phyloP scores from a whole-genome alignment of 305 asterid genomes.

The Fraxinus angustifolia region DNA sequence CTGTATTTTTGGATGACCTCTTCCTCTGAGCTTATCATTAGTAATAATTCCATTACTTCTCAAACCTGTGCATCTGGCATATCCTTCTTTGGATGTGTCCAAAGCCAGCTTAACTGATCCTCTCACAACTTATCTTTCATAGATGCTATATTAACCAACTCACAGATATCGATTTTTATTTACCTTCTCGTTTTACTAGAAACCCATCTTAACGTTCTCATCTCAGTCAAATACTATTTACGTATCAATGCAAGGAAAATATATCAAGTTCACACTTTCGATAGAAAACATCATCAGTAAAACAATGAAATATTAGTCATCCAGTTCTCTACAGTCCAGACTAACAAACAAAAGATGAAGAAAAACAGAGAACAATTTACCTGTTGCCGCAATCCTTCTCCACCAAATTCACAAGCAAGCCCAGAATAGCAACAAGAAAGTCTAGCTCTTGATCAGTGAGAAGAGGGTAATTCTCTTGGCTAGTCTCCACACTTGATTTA shows the following conservation, averaged over 20 bases:
- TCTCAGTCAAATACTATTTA: background rate
- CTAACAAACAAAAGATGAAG: background rate
- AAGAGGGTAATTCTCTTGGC: conserved; percentile 30
- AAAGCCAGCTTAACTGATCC: background rate
- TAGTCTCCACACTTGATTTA: conserved; percentile 37
- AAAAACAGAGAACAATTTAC: conserved; percentile 30
- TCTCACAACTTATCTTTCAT: background rate
- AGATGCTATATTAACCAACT: background rate
- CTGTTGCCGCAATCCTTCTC: conserved; percentile 84
- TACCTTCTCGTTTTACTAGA: background rate
- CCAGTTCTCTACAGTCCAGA: background rate
- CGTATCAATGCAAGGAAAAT: background rate
- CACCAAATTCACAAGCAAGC: conserved; percentile 93
- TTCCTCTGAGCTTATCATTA: background rate
- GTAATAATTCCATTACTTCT: background rate
- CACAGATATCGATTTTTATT: background rate
- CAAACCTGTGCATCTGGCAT: background rate
- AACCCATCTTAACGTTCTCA: background rate
- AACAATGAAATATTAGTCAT: background rate
- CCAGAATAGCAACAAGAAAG: conserved; percentile 90
- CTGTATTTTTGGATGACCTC: background rate
- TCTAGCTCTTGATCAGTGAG: conserved; percentile 82
- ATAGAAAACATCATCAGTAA: background rate
- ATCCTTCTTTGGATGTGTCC: background rate
- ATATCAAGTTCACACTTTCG: background rate